A percentile compares a stretch with the other conserved stretches of the same genome.
These are phyloP conservation scores for Lachancea lanzarotensis DNA, from an alignment of 805 yeast species.

Conservation along the genomic window DNA sequence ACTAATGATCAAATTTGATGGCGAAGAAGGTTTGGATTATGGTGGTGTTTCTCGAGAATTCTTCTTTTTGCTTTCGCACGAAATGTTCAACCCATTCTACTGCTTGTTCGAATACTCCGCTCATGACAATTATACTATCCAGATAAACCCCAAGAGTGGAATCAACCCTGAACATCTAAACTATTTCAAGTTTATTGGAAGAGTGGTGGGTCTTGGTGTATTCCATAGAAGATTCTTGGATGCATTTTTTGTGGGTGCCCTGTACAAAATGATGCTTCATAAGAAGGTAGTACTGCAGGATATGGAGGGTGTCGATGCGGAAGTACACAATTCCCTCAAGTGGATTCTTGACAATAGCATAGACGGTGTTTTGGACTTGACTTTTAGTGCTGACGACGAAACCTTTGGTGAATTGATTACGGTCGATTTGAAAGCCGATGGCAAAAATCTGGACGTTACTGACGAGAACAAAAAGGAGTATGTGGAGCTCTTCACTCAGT, in stretches of 20 bases:
- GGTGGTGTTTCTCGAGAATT: slow-evolving; percentile 99
- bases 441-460: slow-evolving; percentile 83
- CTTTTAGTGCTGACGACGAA: slow-evolving; percentile 87
- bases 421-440: slow-evolving; percentile 84
- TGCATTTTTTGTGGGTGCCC: slow-evolving; percentile 97
- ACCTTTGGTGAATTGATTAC: slow-evolving; percentile 89
- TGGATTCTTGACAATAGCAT: slow-evolving; percentile 97
- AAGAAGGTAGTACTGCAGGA: slow-evolving; percentile 93
- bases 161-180: slow-evolving; percentile 97
- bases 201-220: slow-evolving; percentile 96
- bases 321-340: slow-evolving; percentile 85
- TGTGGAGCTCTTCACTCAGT: slow-evolving; percentile 89
- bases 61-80: slow-evolving; percentile 92
- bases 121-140: slow-evolving; percentile 95
- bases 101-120: slow-evolving; percentile 97
- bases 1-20: slow-evolving; percentile 96
- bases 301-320: slow-evolving; percentile 98
- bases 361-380: slow-evolving; percentile 76
- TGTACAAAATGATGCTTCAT: slow-evolving; percentile 94
- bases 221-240: slow-evolving; percentile 97
- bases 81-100: slow-evolving; percentile 97
- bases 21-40: slow-evolving; percentile 98
- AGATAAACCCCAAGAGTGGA: slow-evolving; percentile 94
- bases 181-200: slow-evolving; percentile 95
- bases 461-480: slow-evolving; percentile 94